Evolutionary conservation across 106 monocot species (phyloP).

Genomic region (Iris macrosiphon): DNA sequence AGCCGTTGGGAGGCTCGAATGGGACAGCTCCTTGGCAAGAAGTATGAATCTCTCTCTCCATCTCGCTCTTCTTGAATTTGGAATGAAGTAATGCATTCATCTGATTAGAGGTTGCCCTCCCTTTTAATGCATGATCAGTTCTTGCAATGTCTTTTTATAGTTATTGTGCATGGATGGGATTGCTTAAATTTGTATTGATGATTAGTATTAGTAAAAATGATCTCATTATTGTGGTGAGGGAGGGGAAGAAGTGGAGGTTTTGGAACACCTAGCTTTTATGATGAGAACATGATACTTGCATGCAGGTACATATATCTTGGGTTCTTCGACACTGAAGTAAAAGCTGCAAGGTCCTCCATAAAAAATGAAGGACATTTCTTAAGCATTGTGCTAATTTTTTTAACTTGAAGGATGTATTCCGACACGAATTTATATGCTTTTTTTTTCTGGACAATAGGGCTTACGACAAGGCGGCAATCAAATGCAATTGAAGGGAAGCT

Average conservation of each 20-base stretch:
- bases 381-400: constrained; percentile 12
- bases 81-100: no score
- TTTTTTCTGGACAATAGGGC: constrained; percentile 30
- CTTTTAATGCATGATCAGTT: no score
- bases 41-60: constrained; percentile 13
- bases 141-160: no score
- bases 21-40: constrained; percentile 42
- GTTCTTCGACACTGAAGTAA: constrained; percentile 78
- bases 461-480: constrained; percentile 69
- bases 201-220: neutral
- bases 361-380: neutral
- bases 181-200: no score
- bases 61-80: neutral
- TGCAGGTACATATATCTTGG: constrained; percentile 98
- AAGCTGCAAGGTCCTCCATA: constrained; percentile 75
- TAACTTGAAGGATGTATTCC: no score
- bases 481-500: constrained; percentile 57
- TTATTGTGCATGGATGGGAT: no score
- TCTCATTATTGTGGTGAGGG: neutral
- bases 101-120: no score
- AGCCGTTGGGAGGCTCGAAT: constrained; percentile 49
- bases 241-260: neutral
- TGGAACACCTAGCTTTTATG: constrained; percentile 3
- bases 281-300: constrained; percentile 28
- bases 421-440: no score